Evolutionary conservation across 179 eudicot genomes (phyloP), one percentile per base, ranked within the genome.

Genomic region (Silene vulgaris): DNA sequence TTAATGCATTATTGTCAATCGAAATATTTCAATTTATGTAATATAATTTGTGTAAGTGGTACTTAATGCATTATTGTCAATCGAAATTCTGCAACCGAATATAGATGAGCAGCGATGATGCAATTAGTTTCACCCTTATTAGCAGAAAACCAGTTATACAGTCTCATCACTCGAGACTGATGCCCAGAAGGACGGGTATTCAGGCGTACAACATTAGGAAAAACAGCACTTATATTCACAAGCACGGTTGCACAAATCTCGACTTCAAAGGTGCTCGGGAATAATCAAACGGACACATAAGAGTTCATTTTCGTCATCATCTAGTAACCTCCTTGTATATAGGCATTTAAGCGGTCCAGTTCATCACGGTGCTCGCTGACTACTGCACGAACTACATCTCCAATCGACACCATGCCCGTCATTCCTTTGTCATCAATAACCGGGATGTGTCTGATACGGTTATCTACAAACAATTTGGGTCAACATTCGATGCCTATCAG

Each of bases 331-430:
- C 99, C 99, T 12, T 95, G 99, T 3, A 95, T 95, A 63, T 56
- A 95, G 3, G 97, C 97, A 52, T 93, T 95, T 83, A 95, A 74
- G 77, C 99, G 99, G 86, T 90, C 82, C 64, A 95, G 81, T 83
- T 95, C 99, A 32, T 95, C 97, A 30, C 99, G 88, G 50, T 95
- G 97, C 85, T 95, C 97, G 17, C 80, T 84, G 73, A 95, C 97
- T 73, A 95, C 97, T 14, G 99, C 99, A 75, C 99, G 91, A 68
- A 95, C 99, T 78, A 95, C 99, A 8, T 95, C 99, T 82, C 99
- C 99, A 73, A 95, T 95, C 12, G 99, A 95, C 80, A 95, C 97
- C 99, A 95, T 95, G n/a, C 97, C 99, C 19, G 80, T 79, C 99
- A 95, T 95, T 23, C 85, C 93, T 61, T 77, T 80, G 29, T 77